A percentile compares a stretch with the other conserved stretches of the same genome.
These are phyloP conservation scores for Aureobasidium sp. DNA, from an alignment of 2,329 filamentous ascomycete genomes.

Conservation along the genomic window DNA sequence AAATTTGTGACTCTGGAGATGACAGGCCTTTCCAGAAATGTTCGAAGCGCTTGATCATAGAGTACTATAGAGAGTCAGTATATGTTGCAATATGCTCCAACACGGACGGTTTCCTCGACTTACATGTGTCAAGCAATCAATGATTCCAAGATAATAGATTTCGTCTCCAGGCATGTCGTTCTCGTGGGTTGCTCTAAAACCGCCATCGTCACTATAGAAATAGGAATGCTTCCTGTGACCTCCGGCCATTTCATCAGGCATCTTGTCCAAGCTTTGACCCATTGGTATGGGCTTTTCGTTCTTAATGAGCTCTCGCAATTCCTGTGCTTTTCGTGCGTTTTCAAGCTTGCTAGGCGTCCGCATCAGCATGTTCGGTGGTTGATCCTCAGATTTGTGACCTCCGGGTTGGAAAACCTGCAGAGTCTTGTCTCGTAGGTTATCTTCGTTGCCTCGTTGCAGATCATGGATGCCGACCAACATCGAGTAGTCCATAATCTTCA, in stretches of 20 bases:
- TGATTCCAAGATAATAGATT: constrained; percentile 96
- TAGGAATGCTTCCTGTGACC: constrained; percentile 69
- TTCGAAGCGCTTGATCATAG: constrained; percentile 87
- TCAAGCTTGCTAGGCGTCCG: constrained; percentile 92
- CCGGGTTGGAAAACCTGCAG: constrained; percentile 90
- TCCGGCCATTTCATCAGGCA: constrained; percentile 77
- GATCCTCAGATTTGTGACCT: constrained; percentile 45
- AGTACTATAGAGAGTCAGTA: constrained; percentile 57
- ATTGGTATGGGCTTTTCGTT: constrained; percentile 90
- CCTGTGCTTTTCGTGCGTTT: constrained; percentile 80
- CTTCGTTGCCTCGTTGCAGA: constrained; percentile 81
- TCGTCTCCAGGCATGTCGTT: constrained; percentile 78
- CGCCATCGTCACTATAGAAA: constrained; percentile 92
- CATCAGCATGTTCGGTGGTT: constrained; percentile 57
- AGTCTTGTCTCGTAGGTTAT: constrained; percentile 84
- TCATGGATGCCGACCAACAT: constrained; percentile 93
- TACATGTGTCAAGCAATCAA: constrained; percentile 95
- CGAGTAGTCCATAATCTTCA: constrained; percentile 99
- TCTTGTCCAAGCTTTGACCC: constrained; percentile 70
- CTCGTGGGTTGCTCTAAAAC: constrained; percentile 87
- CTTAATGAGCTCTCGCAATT: constrained; percentile 86
- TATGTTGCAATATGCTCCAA: neutral
- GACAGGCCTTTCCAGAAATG: constrained; percentile 95
- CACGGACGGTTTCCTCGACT: constrained; percentile 35
- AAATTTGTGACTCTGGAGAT: constrained; percentile 78